These are phyloP conservation scores for Aspergillus sp. DNA, from an alignment of 2,329 filamentous ascomycete genomes.

Conservation along the genomic window DNA sequence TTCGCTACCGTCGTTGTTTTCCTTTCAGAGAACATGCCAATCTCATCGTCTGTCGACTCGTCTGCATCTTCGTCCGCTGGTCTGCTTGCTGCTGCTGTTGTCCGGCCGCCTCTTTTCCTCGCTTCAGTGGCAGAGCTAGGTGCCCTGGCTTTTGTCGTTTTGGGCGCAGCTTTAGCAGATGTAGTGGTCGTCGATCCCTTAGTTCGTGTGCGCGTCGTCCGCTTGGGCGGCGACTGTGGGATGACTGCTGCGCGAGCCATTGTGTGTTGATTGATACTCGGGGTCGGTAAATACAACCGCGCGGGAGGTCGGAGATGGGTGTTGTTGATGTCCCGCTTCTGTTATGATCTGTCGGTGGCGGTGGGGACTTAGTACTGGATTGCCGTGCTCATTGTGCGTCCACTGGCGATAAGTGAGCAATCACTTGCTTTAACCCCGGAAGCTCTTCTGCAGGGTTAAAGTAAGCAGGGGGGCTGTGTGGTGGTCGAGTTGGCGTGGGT, in stretches of 20 bases:
- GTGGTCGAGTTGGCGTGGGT: not conserved
- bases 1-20: constrained; percentile 5
- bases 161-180: constrained; percentile 14
- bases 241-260: constrained; percentile 32
- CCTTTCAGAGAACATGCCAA: constrained; percentile 19
- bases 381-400: constrained; percentile 12
- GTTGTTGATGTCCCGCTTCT: constrained; percentile 1
- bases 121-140: constrained; percentile 16
- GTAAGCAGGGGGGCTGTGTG: not conserved
- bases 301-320: not conserved
- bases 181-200: constrained; percentile 17
- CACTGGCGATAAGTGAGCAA: not conserved
- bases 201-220: constrained; percentile 22
- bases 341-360: not conserved
- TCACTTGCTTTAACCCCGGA: not conserved
- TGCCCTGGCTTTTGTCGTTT: constrained; percentile 15
- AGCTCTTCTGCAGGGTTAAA: constrained; percentile 2
- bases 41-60: constrained; percentile 30
- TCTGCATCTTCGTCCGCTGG: constrained; percentile 19
- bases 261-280: not conserved
- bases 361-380: not conserved
- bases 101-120: constrained; percentile 14
- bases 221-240: constrained; percentile 24
- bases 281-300: not conserved
- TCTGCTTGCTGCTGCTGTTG: constrained; percentile 5